Evolutionary conservation across 441 rosid species (phyloP).

Genomic region (Lepidium campestre): DNA sequence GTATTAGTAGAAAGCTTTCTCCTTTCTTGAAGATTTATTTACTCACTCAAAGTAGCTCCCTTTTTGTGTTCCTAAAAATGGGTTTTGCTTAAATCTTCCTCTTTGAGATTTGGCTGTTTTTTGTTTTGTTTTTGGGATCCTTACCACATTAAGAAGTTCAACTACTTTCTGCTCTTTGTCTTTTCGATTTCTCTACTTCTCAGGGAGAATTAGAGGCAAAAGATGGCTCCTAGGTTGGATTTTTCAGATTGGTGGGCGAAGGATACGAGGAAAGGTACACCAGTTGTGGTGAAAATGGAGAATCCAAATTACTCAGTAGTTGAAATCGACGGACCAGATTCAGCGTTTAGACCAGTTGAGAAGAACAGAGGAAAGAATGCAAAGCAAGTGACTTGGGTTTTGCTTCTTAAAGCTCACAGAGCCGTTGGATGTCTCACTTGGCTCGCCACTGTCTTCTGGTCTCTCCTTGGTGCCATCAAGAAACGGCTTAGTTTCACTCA

Average conservation of each 20-base stretch:
- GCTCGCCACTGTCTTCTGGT: slow-evolving; percentile 69
- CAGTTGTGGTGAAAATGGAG: slow-evolving; percentile 86
- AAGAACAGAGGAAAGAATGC: slow-evolving; percentile 84
- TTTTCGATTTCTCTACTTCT: slow-evolving; percentile 7
- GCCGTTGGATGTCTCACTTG: slow-evolving; percentile 83
- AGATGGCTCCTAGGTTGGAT: slow-evolving; percentile 67
- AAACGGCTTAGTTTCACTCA: slow-evolving; percentile 57
- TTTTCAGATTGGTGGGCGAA: slow-evolving; percentile 71
- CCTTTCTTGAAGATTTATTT: slow-evolving; percentile 14
- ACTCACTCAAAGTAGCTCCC: slow-evolving; percentile 9
- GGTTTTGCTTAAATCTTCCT: slow-evolving; percentile 24
- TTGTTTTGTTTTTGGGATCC: slow-evolving; percentile 7
- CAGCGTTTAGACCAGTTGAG: slow-evolving; percentile 76
- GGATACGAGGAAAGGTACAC: slow-evolving; percentile 63
- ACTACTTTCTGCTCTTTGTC: slow-evolving; percentile 2
- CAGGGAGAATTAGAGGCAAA: background rate
- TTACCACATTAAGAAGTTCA: slow-evolving; percentile 2
- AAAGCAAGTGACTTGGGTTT: slow-evolving; percentile 84
- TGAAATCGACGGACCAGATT: slow-evolving; percentile 81
- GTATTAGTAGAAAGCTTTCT: slow-evolving; percentile 7
- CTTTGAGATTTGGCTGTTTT: slow-evolving; percentile 47
- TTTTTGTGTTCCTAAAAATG: slow-evolving; percentile 16
- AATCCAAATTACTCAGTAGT: slow-evolving; percentile 75
- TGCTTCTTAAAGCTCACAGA: slow-evolving; percentile 83
- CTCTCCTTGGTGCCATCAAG: slow-evolving; percentile 74